Base-by-base conservation (phyloP, 352 stramenopile genomes). In the Globisporangium apiculatum region DNA sequence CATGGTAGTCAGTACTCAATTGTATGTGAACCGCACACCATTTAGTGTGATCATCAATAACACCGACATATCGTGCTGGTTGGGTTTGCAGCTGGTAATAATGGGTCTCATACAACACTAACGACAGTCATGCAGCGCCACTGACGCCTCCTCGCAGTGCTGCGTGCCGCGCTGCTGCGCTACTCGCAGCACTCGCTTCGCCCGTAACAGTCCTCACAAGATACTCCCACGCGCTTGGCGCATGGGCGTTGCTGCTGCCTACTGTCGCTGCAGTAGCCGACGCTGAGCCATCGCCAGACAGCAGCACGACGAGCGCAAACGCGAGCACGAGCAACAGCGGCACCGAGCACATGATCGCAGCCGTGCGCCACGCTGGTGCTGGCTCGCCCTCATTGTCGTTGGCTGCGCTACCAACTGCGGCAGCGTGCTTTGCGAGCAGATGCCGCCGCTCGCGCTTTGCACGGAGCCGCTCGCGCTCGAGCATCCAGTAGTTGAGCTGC, bases 401-500 rank as follows among this genome's bases (percentile, higher is more conserved):
- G 14, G 48, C 37, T 17, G 42, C 49, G 15, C 24, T 31, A 31
- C 24, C 24, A 31, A 31, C 24, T 31, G 24, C 24, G 24, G 24
- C 24, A 1, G 51, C 47, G 6, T 57, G 58, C 45, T 64, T 64
- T 37, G 45, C 48, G 46, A 59, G 48, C n/a, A 59, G 48, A 45
- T 51, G 64, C 40, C 50, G 37, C 17, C 61, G 57, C 14, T 59
- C 45, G 43, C 61, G 61, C 17, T 64, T 60, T 15, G 61, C 46
- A 5, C 75, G 73, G 52, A 80, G 75, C 11, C 75, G 67, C 57
- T 87, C 76, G 43, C 83, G 75, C 62, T 91, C 77, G 52, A 83
- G 79, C 52, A 86, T 75, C 81, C 81, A 91, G 67, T 91, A 87
- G 57, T 84, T 88, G 62, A 83, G 71, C 31, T 83, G 68, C 4